A percentile compares a stretch with the other conserved stretches of the same genome.
Conservation (phyloP, 257 asterid species). For the Nemophila menziesii region DNA sequence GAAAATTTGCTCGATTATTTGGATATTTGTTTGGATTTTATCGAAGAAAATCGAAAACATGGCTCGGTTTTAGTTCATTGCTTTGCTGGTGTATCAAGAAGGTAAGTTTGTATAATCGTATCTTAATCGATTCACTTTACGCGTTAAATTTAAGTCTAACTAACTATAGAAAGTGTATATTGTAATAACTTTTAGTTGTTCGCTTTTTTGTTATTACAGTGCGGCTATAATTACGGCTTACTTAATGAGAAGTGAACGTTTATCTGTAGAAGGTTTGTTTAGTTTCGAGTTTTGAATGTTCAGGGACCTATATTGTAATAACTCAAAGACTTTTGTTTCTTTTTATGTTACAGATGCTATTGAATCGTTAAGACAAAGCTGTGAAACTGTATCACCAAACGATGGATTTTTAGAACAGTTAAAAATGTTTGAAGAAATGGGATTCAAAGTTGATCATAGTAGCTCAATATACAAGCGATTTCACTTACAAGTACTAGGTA, state of each 20-base stretch:
- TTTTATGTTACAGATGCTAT: slow-evolving; percentile 84
- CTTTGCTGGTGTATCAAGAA: slow-evolving; percentile 98
- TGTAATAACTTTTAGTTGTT: no score
- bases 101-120: no score
- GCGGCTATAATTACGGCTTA: slow-evolving; percentile 75
- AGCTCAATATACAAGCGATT: slow-evolving; percentile 81
- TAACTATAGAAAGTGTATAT: background rate
- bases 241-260: no score
- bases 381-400: slow-evolving; percentile 74
- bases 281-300: slow-evolving; percentile 13
- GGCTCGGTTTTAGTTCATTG: slow-evolving; percentile 93
- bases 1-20: slow-evolving; percentile 78
- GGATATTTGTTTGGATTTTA: slow-evolving; percentile 84
- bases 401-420: slow-evolving; percentile 96
- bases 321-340: no score
- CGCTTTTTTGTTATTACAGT: no score
- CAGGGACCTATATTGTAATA: no score
- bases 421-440: slow-evolving; percentile 88
- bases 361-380: slow-evolving; percentile 69
- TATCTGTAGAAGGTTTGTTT: slow-evolving; percentile 68
- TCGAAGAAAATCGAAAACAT: slow-evolving; percentile 67
- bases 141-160: background rate
- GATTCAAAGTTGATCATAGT: slow-evolving; percentile 67
- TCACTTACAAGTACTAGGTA: slow-evolving; percentile 78
- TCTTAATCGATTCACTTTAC: no score